Evolutionary conservation across 2,329 filamentous ascomycete genomes (phyloP).

Genomic region (Cladobotryum mycophilum): DNA sequence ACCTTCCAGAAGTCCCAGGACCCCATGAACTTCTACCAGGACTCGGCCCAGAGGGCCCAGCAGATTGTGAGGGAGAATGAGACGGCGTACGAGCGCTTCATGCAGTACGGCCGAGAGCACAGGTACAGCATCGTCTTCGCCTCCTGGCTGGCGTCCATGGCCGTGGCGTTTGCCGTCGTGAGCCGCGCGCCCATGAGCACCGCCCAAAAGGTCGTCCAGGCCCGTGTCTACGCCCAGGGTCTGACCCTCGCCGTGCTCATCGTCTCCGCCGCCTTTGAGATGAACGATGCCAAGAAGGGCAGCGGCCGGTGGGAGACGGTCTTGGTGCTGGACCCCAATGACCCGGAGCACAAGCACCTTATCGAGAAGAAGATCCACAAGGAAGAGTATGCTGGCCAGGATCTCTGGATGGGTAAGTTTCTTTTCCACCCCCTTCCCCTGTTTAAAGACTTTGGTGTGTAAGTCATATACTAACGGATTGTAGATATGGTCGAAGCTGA

Average conservation of each 20-base stretch:
- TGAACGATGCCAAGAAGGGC: conserved; percentile 67
- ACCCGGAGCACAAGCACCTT: conserved; percentile 74
- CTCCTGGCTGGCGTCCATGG: conserved; percentile 78
- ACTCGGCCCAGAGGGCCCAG: conserved; percentile 51
- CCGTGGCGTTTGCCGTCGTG: conserved; percentile 65
- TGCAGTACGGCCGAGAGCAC: conserved; percentile 71
- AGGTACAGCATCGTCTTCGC: conserved; percentile 80
- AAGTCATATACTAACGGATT: conserved; percentile 12
- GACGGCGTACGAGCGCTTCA: conserved; percentile 51
- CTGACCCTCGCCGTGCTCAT: conserved; percentile 80
- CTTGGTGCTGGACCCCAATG: conserved; percentile 70
- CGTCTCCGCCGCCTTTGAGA: conserved; percentile 76
- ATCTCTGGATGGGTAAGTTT: conserved; percentile 81
- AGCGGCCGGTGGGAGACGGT: conserved; percentile 79
- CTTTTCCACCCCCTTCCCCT: not conserved
- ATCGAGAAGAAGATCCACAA: conserved; percentile 86
- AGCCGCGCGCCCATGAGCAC: conserved; percentile 68
- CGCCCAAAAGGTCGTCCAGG: conserved; percentile 86
- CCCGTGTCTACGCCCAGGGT: conserved; percentile 88
- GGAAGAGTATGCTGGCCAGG: conserved; percentile 80
- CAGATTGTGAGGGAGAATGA: conserved; percentile 52
- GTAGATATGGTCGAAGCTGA: conserved; percentile 78
- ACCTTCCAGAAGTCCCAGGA: conserved; percentile 65
- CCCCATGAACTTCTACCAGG: conserved; percentile 60
- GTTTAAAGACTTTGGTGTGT: not conserved